Percentiles rank a stretch among this genome's conserved stretches.
phyloP scores from a whole-genome alignment of 352 stramenopile species.

The Globisporangium barbulae region DNA sequence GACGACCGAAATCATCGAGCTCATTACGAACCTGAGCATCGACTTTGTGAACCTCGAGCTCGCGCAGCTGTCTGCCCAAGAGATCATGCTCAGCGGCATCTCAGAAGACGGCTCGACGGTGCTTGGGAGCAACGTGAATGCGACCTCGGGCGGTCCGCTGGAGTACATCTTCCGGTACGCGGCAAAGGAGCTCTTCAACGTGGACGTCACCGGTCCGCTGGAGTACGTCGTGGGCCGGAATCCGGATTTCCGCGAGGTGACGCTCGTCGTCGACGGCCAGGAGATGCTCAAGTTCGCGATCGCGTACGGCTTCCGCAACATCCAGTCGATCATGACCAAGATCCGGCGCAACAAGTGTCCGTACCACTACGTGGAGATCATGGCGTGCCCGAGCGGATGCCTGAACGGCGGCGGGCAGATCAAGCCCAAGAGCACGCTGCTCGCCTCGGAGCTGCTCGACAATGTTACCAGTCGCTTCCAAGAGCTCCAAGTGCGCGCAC shows the following conservation, averaged over 20 bases:
- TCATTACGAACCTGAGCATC: conserved; percentile 52
- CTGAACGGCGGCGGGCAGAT: conserved; percentile 96
- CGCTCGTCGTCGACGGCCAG: conserved; percentile 64
- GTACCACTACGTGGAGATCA: conserved; percentile 98
- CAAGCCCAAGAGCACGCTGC: conserved; percentile 58
- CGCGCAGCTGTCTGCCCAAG: conserved; percentile 57
- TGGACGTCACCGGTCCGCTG: conserved; percentile 79
- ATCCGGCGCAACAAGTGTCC: conserved; percentile 87
- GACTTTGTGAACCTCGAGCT: conserved; percentile 67
- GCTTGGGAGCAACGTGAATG: conserved; percentile 59
- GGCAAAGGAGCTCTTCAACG: conserved; percentile 86
- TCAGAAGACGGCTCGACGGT: conserved; percentile 48
- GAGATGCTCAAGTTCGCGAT: conserved; percentile 92
- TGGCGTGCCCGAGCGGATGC: conserved; percentile 98
- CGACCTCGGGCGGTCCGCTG: conserved; percentile 85
- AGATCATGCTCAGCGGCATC: conserved; percentile 69
- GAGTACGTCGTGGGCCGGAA: conserved; percentile 89
- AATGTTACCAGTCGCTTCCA: conserved; percentile 72
- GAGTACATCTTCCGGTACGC: conserved; percentile 92
- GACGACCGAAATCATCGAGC: conserved; percentile 77
- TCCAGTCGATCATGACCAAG: conserved; percentile 94
- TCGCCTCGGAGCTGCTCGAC: conserved; percentile 50
- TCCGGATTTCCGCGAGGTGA: conserved; percentile 84
- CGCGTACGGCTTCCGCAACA: conserved; percentile 97
- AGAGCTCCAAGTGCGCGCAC: conserved; percentile 51